Base-by-base conservation (phyloP, 2,329 filamentous ascomycete genomes). In the Pseudohalonectria lignicola region DNA sequence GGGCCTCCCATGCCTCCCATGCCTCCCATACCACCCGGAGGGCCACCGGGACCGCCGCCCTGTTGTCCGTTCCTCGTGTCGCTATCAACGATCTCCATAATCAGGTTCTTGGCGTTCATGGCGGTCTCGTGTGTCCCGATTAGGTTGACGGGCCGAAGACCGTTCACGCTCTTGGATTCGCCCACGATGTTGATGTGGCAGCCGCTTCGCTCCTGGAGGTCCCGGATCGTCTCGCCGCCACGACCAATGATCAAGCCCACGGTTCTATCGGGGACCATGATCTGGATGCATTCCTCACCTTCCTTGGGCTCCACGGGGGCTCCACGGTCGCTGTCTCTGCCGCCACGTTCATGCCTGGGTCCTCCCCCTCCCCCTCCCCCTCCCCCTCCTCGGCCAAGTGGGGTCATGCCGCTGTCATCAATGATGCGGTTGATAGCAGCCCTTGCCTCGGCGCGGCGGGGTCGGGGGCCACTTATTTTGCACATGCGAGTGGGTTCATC, bases 181-280 rank as follows among this genome's bases (percentile, higher is more conserved):
- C 84, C 84, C 30, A 94, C 85, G 52, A 94, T 94, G 59, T 94
- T 94, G 57, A 94, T 86, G 58, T 94, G 88, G 57, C 87, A 94
- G n/a, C 84, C 85, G 50, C 84, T 92, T 44, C 85, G 74, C 57
- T 94, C 87, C 61, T 94, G 88, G 18, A 94, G 69, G 55, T 94
- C 87, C 53, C 86, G 80, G 51, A 94, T 94, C 2, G 87, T 94
- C 62, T 94, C 87, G 42, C 87, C 87, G 30, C 86, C 86, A 48
- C 87, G 82, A n/a, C 87, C 87, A 53, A 94, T 94, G 49, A 94
- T 94, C 33, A 94, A 68, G 37, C 87, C 87, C 43, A 94, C 87
- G 8, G 87, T 94, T 51, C 86, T 81, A 61, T 94, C 87, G 34
- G 87, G 87, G 15, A 94, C 87, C 84, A 94, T 92, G 51, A 94